Evolutionary conservation across 2,329 filamentous ascomycete species (phyloP).

Genomic region (Colletotrichum sansevieriae): DNA sequence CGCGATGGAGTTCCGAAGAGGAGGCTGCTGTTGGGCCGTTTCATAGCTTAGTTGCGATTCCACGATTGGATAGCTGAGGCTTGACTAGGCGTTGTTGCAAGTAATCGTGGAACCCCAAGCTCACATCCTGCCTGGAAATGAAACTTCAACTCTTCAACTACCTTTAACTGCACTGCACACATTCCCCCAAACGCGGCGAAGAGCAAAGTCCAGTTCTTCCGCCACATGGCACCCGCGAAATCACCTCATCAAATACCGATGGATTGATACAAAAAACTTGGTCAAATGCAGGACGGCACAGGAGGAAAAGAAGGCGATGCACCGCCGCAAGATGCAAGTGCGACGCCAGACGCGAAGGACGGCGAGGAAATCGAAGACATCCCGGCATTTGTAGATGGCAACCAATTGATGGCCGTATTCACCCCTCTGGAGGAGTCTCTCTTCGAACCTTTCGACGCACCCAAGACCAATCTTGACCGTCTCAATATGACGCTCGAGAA

Average conservation of each 20-base stretch:
- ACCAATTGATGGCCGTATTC: conserved; percentile 47
- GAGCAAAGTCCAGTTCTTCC: background rate
- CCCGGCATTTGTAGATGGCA: conserved; percentile 44
- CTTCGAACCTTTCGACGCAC: conserved; percentile 45
- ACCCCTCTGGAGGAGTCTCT: conserved; percentile 51
- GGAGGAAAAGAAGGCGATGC: background rate
- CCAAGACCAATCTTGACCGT: conserved; percentile 47
- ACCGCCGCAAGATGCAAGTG: background rate
- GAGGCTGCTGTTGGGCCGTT: too few species aligned
- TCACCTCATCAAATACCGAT: background rate
- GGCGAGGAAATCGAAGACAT: conserved; percentile 40
- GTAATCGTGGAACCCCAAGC: conserved; percentile 7
- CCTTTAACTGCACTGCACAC: background rate
- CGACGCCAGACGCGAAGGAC: background rate
- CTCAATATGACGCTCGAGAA: conserved; percentile 48
- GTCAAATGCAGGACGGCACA: conserved; percentile 16
- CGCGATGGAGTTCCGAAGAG: too few species aligned
- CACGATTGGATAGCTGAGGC: too few species aligned
- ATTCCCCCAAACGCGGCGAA: background rate
- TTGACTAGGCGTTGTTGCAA: background rate
- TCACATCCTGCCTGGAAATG: conserved; percentile 6
- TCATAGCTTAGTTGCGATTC: too few species aligned
- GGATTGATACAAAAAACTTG: background rate
- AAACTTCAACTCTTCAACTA: background rate
- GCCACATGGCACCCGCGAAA: background rate